A percentile compares a stretch with the other conserved stretches of the same genome.
These are phyloP conservation scores for Panicum miliaceum DNA, from an alignment of 176 grass and related monocot genomes.

Conservation along the genomic window DNA sequence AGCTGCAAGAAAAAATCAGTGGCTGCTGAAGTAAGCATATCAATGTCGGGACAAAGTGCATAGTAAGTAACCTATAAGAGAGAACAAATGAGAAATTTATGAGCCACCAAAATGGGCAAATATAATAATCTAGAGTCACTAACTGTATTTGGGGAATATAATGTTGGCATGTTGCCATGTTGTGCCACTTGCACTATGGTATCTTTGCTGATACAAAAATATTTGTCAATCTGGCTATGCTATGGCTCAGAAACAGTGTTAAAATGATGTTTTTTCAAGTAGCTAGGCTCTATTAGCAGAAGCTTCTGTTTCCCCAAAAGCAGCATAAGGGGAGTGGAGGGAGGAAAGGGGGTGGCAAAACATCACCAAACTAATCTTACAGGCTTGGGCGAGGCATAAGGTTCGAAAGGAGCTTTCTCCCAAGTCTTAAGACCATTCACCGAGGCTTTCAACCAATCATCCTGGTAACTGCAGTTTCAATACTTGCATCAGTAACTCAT, in stretches of 20 bases:
- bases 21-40: slow-evolving; percentile 79
- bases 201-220: background rate
- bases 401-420: slow-evolving; percentile 98
- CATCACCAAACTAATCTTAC: slow-evolving; percentile 52
- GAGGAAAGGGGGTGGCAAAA: background rate
- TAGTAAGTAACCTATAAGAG: slow-evolving; percentile 80
- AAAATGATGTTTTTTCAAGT: background rate
- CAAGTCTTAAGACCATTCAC: slow-evolving; percentile 76
- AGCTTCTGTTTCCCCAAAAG: background rate
- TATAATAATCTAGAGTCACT: slow-evolving; percentile 21
- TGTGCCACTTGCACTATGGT: slow-evolving; percentile 2
- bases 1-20: slow-evolving; percentile 89
- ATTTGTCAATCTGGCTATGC: background rate
- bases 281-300: background rate
- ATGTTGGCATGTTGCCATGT: background rate
- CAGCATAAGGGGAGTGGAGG: background rate
- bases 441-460: slow-evolving; percentile 95
- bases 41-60: slow-evolving; percentile 92
- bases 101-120: slow-evolving; percentile 9
- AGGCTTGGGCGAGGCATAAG: slow-evolving; percentile 89
- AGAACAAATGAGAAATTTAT: slow-evolving; percentile 26
- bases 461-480: slow-evolving; percentile 86
- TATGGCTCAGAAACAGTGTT: background rate
- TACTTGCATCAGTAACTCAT: slow-evolving; percentile 41
- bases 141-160: slow-evolving; percentile 4